Conservation (phyloP, 805 yeast species). For the Suhomyces pyralidae region DNA sequence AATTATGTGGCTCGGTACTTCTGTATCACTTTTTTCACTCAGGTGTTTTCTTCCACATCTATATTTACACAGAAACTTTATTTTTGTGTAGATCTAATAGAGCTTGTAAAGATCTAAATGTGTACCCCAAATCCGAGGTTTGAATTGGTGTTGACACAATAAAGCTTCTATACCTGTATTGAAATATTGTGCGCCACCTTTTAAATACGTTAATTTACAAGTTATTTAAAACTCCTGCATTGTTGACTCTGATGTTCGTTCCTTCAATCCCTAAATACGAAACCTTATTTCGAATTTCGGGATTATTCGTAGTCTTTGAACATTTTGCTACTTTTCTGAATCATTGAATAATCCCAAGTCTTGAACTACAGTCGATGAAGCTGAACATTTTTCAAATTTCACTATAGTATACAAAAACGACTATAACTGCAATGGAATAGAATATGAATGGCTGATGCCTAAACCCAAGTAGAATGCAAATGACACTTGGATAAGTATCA, state of each 20-base stretch:
- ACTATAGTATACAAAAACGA: not conserved
- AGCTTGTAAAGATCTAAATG: not conserved
- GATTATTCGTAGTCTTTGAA: not conserved
- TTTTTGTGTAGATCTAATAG: not conserved
- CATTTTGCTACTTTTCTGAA: not conserved
- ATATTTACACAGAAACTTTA: not conserved
- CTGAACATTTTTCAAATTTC: not conserved
- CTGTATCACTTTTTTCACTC: not conserved
- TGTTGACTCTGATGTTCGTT: not conserved
- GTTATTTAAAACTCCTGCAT: not conserved
- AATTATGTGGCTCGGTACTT: not conserved
- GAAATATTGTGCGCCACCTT: not conserved
- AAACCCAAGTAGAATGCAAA: not conserved
- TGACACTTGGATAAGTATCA: not conserved
- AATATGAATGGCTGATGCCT: not conserved
- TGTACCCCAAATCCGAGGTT: not conserved
- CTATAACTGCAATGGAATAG: not conserved
- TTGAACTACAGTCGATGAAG: not conserved
- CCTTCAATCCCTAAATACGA: not conserved
- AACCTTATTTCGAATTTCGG: not conserved
- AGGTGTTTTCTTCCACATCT: not conserved
- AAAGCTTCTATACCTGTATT: not conserved
- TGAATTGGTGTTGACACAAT: not conserved
- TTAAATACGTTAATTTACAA: not conserved
- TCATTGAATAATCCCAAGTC: not conserved